Evolutionary conservation across 2,329 filamentous ascomycete genomes (phyloP).

Genomic region (Hymenoscyphus infarciens): DNA sequence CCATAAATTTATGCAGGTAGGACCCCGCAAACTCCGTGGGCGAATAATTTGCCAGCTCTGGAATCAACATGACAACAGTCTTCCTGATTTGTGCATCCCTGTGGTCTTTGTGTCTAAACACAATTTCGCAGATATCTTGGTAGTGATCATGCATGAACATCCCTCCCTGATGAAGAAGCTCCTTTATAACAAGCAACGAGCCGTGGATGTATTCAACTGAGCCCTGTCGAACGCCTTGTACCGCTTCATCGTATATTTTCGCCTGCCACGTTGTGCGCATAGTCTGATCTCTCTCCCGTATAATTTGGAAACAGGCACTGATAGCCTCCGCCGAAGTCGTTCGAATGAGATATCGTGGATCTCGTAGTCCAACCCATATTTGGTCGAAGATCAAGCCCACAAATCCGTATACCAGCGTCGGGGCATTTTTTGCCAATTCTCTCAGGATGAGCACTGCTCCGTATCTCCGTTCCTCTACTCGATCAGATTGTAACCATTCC

Average conservation of each 20-base stretch:
- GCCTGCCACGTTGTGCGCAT: slow-evolving; percentile 86
- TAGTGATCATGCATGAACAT: slow-evolving; percentile 99
- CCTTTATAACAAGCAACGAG: slow-evolving; percentile 88
- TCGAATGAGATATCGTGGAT: slow-evolving; percentile 85
- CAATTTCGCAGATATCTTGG: slow-evolving; percentile 85
- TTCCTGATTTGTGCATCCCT: slow-evolving; percentile 82
- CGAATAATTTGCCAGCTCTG: slow-evolving; percentile 87
- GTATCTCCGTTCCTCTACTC: slow-evolving; percentile 88
- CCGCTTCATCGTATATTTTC: slow-evolving; percentile 84
- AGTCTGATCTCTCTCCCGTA: slow-evolving; percentile 84
- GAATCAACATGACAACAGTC: slow-evolving; percentile 87
- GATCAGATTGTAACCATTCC: slow-evolving; percentile 94
- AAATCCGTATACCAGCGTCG: slow-evolving; percentile 92
- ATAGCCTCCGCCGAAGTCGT: slow-evolving; percentile 90
- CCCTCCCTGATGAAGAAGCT: slow-evolving; percentile 87
- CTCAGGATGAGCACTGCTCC: slow-evolving; percentile 87
- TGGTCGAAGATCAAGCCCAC: slow-evolving; percentile 94
- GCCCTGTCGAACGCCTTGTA: slow-evolving; percentile 72
- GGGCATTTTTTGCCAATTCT: slow-evolving; percentile 87
- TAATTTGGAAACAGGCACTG: slow-evolving; percentile 93
- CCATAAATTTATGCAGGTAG: slow-evolving; percentile 95
- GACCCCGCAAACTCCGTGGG: slow-evolving; percentile 83
- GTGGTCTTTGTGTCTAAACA: slow-evolving; percentile 89
- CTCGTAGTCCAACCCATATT: slow-evolving; percentile 90
- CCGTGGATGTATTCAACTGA: slow-evolving; percentile 88